These are phyloP conservation scores for Leccinum longicurvipes DNA, from an alignment of 768 basidiomycete genomes.

Conservation along the genomic window DNA sequence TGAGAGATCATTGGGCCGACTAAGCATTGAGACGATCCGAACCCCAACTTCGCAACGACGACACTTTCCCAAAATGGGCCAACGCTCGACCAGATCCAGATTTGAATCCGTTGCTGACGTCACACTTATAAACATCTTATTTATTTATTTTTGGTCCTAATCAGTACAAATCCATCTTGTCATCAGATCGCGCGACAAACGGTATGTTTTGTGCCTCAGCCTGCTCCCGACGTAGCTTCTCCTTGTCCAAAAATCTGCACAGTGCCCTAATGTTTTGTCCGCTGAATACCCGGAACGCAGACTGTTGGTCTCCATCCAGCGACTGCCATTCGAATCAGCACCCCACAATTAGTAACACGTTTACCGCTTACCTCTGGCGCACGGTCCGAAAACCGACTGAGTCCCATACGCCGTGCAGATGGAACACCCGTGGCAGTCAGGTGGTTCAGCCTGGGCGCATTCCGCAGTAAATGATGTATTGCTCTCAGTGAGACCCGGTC, in stretches of 20 bases:
- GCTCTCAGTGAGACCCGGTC: conserved; percentile 74
- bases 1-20: no score
- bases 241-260: conserved; percentile 69
- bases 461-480: conserved; percentile 63
- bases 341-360: background rate
- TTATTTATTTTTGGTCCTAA: background rate
- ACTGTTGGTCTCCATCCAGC: conserved; percentile 61
- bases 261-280: conserved; percentile 63
- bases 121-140: background rate
- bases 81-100: background rate
- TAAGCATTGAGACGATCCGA: background rate
- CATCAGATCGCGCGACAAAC: conserved; percentile 59
- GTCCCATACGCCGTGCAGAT: conserved; percentile 63
- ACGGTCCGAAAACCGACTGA: conserved; percentile 73
- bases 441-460: conserved; percentile 60
- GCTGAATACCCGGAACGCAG: conserved; percentile 77
- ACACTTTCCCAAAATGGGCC: conserved; percentile 7
- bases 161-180: conserved; percentile 60
- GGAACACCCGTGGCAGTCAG: conserved; percentile 79
- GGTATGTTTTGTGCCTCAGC: conserved; percentile 59
- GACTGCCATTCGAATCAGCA: conserved; percentile 40
- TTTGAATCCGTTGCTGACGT: conserved; percentile 12
- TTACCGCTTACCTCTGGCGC: conserved; percentile 53
- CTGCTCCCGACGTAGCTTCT: conserved; percentile 52
- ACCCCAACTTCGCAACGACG: background rate